Evolutionary conservation across 1,284 basidiomycete genomes (phyloP), one percentile per base, ranked within the genome.

Genomic region (Leccinum colubrinum): DNA sequence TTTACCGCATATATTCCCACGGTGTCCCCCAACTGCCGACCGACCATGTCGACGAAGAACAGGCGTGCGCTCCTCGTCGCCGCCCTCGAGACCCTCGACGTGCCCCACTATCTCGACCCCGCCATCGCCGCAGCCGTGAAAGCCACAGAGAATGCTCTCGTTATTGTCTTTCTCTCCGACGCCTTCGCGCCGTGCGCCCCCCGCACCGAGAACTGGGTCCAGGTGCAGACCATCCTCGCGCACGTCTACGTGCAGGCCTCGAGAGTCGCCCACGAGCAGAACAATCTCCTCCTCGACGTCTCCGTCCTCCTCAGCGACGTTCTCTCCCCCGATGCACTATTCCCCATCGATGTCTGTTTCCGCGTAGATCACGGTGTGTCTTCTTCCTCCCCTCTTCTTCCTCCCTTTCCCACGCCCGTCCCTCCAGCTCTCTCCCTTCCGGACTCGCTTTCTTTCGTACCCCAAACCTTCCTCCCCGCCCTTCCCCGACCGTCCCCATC

Each of bases 181-280:
- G 74, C 81, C 59, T 88, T 91, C 72, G 80, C 61, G 22, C 61
- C 59, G 48, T 76, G 75, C 6, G 68, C 83, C n/a, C 82, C 83
- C 14, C 84, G 80, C 52, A 81, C 83, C 5, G 74, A 72, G 15
- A 72, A 72, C 50, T 92, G 86, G 83, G 76, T 83, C 62, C 80
- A 80, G 27, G 80, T 91, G 2, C 89, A 91, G 74, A 76, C 81
- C 8, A 77, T 91, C 37, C 78, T 92, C 64, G 88, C 90, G 0
- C 89, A 83, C 71, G 83, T 87, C 55, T 92, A 92, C 70, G 87
- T 91, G 7, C 87, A 89, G 68, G 87, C 90, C 15, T 86, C 87
- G 22, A 86, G 81, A 64, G 80, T 84, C 46, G 86, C 88, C n/a
- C 84, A 89, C 71, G 82, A 85, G 51, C 72, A 81, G 69, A 81